These are phyloP conservation scores for Chrysosporium queenslandicum DNA, from an alignment of 2,329 filamentous ascomycete genomes.

Conservation along the genomic window DNA sequence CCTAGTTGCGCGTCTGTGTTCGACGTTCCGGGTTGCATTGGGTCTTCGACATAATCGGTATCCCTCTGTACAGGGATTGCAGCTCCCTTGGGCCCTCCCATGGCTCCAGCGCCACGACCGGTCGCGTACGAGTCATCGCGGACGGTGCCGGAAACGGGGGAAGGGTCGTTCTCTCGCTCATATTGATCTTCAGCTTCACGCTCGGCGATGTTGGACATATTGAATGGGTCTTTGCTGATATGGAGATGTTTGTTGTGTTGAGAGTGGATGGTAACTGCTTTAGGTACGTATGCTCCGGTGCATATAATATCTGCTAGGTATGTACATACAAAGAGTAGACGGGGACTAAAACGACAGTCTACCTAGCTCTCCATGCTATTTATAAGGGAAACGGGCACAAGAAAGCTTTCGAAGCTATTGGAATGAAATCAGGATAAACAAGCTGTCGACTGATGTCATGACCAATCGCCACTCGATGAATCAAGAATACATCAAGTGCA, in stretches of 20 bases:
- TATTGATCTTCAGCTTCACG: slow-evolving; percentile 3
- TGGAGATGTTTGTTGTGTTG: not conserved
- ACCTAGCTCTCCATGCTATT: too few species aligned
- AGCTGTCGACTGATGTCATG: not conserved
- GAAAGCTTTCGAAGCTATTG: not conserved
- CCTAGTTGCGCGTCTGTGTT: slow-evolving; percentile 3
- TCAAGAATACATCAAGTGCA: not conserved
- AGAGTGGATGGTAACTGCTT: too few species aligned
- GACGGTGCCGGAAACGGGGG: not conserved
- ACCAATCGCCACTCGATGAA: not conserved
- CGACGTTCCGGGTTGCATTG: not conserved
- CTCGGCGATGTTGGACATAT: slow-evolving; percentile 2
- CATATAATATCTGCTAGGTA: not conserved
- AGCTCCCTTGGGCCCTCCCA: not conserved
- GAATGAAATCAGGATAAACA: not conserved
- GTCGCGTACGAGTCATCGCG: not conserved
- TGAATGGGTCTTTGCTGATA: not conserved
- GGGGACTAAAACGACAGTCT: too few species aligned
- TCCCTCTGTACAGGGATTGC: not conserved
- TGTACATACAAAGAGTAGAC: too few species aligned
- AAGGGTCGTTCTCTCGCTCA: not conserved
- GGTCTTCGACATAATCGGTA: not conserved
- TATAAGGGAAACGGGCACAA: not conserved
- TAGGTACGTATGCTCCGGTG: too few species aligned
- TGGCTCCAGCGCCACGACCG: not conserved